phyloP scores from a whole-genome alignment of 2,329 filamentous ascomycete species.

The Trichoderma afroharzianum region DNA sequence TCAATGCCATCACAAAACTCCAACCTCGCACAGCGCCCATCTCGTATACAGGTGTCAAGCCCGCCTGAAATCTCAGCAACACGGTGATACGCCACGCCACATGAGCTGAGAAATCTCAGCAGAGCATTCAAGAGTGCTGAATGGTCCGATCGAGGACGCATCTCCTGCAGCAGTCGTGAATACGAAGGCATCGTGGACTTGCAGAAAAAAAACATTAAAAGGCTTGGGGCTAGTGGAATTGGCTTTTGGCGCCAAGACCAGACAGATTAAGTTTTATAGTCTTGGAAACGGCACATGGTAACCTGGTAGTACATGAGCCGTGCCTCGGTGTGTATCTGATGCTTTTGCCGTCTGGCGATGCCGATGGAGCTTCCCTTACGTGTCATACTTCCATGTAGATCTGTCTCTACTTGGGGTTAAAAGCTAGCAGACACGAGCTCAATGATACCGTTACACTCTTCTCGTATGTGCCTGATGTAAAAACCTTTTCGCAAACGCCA shows the following conservation, averaged over 20 bases:
- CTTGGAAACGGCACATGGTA: background rate
- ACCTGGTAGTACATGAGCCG: background rate
- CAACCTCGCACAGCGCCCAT: background rate
- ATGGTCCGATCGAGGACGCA: background rate
- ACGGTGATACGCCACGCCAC: background rate
- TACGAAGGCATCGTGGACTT: background rate
- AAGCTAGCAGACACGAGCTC: background rate
- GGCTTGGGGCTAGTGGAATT: conserved; percentile 9
- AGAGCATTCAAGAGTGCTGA: background rate
- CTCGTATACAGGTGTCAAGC: background rate
- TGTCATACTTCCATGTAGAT: background rate
- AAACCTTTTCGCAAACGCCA: background rate
- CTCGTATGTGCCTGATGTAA: background rate
- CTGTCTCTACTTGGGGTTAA: background rate
- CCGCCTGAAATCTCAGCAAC: background rate
- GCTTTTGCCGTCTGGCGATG: background rate
- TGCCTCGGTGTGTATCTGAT: background rate
- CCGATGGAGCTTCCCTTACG: background rate
- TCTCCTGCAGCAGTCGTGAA: background rate
- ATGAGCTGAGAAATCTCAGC: background rate
- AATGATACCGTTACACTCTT: background rate
- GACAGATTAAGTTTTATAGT: background rate
- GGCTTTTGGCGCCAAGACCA: background rate
- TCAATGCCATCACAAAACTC: background rate
- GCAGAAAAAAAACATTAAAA: background rate